These are phyloP conservation scores for Ochromonas danica DNA, from an alignment of 108 stramenopile genomes.

Conservation along the genomic window DNA sequence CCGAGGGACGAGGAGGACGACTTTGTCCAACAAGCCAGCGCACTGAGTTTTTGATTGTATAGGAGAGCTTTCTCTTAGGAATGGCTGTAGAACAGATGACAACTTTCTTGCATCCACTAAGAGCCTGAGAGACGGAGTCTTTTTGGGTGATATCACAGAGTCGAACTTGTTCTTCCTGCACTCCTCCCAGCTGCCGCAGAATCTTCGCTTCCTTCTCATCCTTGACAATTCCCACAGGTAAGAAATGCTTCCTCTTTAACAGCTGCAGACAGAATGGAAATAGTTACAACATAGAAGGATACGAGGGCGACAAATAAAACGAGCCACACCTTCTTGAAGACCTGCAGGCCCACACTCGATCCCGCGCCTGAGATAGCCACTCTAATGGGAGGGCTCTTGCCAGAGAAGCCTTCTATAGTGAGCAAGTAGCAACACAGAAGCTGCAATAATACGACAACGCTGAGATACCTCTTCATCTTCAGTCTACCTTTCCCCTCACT, in stretches of 20 bases:
- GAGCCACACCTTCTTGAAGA: background rate
- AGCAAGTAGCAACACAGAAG: no score
- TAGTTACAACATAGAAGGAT: no score
- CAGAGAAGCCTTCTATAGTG: no score
- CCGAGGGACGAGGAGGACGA: background rate
- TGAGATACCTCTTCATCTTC: no score
- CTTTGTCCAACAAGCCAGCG: background rate
- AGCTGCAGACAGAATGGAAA: no score
- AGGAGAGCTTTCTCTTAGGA: background rate
- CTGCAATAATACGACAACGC: no score
- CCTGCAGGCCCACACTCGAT: background rate
- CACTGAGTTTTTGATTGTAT: background rate
- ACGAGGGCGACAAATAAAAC: no score
- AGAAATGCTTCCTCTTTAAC: background rate
- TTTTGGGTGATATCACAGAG: slow-evolving; percentile 2
- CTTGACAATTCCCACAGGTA: background rate
- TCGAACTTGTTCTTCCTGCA: background rate
- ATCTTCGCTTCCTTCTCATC: background rate
- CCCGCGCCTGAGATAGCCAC: background rate
- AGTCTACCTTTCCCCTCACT: no score
- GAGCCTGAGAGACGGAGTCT: background rate
- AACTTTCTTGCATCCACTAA: background rate
- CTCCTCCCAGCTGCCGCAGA: background rate
- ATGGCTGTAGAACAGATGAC: background rate
- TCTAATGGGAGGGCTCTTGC: background rate